These are phyloP conservation scores for Fusarium keratoplasticum DNA, from an alignment of 2,329 filamentous ascomycete species.

Conservation along the genomic window DNA sequence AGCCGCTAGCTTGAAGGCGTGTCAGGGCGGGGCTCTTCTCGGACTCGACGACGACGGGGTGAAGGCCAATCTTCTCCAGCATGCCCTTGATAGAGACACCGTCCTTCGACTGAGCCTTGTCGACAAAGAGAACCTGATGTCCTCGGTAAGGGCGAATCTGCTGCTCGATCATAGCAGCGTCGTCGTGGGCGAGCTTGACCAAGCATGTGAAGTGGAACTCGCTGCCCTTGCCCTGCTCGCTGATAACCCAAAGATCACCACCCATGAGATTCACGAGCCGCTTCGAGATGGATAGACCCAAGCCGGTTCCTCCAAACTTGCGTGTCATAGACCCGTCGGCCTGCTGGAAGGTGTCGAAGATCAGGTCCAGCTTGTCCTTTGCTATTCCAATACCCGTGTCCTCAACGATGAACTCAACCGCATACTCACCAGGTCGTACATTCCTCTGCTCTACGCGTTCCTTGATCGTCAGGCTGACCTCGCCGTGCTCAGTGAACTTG, in stretches of 20 bases:
- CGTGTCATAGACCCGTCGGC: slow-evolving; percentile 96
- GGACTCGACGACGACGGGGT: slow-evolving; percentile 87
- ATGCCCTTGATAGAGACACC: slow-evolving; percentile 82
- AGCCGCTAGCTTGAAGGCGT: slow-evolving; percentile 64
- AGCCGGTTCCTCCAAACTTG: slow-evolving; percentile 94
- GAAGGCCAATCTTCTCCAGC: slow-evolving; percentile 81
- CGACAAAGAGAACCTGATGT: slow-evolving; percentile 93
- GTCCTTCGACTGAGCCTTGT: slow-evolving; percentile 85
- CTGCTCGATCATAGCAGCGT: slow-evolving; percentile 81
- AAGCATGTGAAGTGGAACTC: slow-evolving; percentile 97
- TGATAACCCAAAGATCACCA: slow-evolving; percentile 95
- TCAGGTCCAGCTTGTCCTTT: slow-evolving; percentile 92
- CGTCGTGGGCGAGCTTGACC: slow-evolving; percentile 84
- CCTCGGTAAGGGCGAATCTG: slow-evolving; percentile 91
- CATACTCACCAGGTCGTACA: slow-evolving; percentile 79
- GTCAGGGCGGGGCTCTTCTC: slow-evolving; percentile 72
- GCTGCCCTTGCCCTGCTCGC: slow-evolving; percentile 89
- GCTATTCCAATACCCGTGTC: slow-evolving; percentile 98
- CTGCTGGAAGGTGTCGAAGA: slow-evolving; percentile 99
- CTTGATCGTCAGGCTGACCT: slow-evolving; percentile 94
- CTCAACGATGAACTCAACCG: slow-evolving; percentile 94
- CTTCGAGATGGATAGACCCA: slow-evolving; percentile 95
- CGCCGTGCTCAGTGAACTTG: slow-evolving; percentile 97
- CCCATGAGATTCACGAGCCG: slow-evolving; percentile 96
- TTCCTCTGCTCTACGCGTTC: slow-evolving; percentile 72